Evolutionary conservation across 2,329 filamentous ascomycete species (phyloP), one percentile per base, ranked within the genome.

Genomic region (Pseudogymnoascus sp.): DNA sequence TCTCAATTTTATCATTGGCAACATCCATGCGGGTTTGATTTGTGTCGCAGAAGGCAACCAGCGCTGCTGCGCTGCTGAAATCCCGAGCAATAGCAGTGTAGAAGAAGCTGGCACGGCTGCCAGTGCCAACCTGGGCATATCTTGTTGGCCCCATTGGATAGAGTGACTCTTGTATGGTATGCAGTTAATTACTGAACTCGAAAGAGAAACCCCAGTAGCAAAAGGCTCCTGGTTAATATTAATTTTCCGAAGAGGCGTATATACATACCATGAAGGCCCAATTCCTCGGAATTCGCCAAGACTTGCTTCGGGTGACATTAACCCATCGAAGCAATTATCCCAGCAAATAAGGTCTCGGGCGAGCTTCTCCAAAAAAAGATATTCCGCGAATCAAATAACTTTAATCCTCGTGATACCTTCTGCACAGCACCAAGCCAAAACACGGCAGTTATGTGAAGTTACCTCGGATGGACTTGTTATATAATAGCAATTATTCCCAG

Each of bases 21-120:
- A 80, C 81, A 68, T 81, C 73, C 76, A 86, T 79, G 4, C 83
- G 82, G 0, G 83, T 85, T 67, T 82, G 78, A 70, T 86, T 86
- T 3, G 80, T 84, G 68, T 86, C 84, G 72, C 83, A 85, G 62
- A 86, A 74, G 1, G 76, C 83, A 14, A 85, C 82, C 19, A 86
- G 76, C 35, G 74, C 69, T 0, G 82, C 81, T 0, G 80, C 84
- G 8, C 73, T 68, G 59, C 72, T 72, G 73, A 82, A 86, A 65
- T 82, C 79, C 31, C 74, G 75, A 8, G 79, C 80, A 63, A 86
- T 84, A 50, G 82, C 81, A 0, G 78, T 79, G 74, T 85, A 86
- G 74, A 82, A 86, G 76, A 86, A 85, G 62, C 78, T 79, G n/a
- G 83, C 80, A 13, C 83, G 80, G 14, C 82, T 82, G 16, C 84